These are phyloP conservation scores for Eutrema heterophyllum DNA, from an alignment of 345 rosid genomes.

Conservation along the genomic window DNA sequence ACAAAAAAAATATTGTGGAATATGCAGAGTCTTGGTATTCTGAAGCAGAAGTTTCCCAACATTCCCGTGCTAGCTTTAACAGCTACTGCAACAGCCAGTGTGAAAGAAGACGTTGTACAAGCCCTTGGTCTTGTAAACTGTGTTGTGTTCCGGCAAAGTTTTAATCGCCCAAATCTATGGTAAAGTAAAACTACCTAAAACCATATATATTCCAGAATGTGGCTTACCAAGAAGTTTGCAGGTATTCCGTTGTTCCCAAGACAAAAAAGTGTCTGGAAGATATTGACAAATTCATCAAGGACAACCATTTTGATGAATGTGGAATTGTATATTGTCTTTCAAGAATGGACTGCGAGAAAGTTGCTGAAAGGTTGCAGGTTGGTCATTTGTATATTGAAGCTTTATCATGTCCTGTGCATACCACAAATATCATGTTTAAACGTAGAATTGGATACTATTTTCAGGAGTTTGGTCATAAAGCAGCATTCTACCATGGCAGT, in stretches of 20 bases:
- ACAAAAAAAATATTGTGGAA: constrained; percentile 11
- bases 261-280: constrained; percentile 89
- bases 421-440: background rate
- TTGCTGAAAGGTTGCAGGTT: constrained; percentile 88
- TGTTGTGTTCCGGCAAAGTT: constrained; percentile 94
- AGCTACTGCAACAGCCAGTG: constrained; percentile 99
- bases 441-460: constrained; percentile 11
- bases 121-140: constrained; percentile 97
- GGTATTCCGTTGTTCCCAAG: constrained; percentile 84
- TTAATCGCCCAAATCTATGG: constrained; percentile 92
- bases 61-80: constrained; percentile 96
- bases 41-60: constrained; percentile 84
- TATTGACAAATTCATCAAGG: constrained; percentile 83
- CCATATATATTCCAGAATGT: constrained; percentile 16
- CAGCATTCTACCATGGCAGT: constrained; percentile 95
- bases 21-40: constrained; percentile 86
- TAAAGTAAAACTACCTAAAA: constrained; percentile 29
- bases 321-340: constrained; percentile 99
- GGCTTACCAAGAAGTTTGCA: constrained; percentile 40
- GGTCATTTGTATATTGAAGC: constrained; percentile 23
- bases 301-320: constrained; percentile 91
- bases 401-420: constrained; percentile 1
- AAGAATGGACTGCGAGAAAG: constrained; percentile 97
- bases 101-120: constrained; percentile 97
- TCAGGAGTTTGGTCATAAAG: constrained; percentile 90